Evolutionary conservation across 805 yeast genomes (phyloP).

Genomic region (Saccharomycopsis javanensis): DNA sequence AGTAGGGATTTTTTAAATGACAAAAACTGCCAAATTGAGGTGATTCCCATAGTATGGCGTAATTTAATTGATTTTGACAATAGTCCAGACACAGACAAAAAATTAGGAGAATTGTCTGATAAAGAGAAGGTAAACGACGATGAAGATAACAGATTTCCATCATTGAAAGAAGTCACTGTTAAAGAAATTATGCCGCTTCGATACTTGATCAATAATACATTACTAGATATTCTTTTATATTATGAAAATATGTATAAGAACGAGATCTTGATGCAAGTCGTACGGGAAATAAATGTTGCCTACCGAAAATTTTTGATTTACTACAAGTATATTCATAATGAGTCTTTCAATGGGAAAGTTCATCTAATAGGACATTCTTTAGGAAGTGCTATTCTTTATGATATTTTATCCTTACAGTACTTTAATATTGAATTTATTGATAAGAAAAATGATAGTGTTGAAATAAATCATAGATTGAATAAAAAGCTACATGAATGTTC

Average conservation of each 20-base stretch:
- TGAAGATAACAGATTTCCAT: conserved; percentile 42
- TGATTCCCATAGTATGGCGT: conserved; percentile 88
- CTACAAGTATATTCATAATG: conserved; percentile 32
- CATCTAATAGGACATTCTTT: conserved; percentile 86
- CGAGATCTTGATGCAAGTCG: conserved; percentile 54
- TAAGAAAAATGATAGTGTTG: neutral
- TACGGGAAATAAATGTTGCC: conserved; percentile 51
- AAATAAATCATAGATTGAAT: neutral
- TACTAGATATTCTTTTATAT: conserved; percentile 71
- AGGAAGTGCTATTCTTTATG: conserved; percentile 80
- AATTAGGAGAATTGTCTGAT: conserved; percentile 29
- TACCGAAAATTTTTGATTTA: conserved; percentile 47
- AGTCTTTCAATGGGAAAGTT: conserved; percentile 68
- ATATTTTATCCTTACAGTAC: conserved; percentile 46
- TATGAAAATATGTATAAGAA: conserved; percentile 61
- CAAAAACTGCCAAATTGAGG: conserved; percentile 60
- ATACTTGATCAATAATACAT: conserved; percentile 74
- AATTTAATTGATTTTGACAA: conserved; percentile 55
- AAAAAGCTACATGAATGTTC: neutral
- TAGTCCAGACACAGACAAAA: conserved; percentile 32
- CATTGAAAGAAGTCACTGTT: conserved; percentile 61
- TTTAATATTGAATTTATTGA: conserved; percentile 1
- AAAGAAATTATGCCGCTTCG: conserved; percentile 72
- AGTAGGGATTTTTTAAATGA: conserved; percentile 37
- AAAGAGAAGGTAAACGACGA: neutral